These are phyloP conservation scores for Ophiostoma australiae DNA, from an alignment of 2,329 filamentous ascomycete species.

Conservation along the genomic window DNA sequence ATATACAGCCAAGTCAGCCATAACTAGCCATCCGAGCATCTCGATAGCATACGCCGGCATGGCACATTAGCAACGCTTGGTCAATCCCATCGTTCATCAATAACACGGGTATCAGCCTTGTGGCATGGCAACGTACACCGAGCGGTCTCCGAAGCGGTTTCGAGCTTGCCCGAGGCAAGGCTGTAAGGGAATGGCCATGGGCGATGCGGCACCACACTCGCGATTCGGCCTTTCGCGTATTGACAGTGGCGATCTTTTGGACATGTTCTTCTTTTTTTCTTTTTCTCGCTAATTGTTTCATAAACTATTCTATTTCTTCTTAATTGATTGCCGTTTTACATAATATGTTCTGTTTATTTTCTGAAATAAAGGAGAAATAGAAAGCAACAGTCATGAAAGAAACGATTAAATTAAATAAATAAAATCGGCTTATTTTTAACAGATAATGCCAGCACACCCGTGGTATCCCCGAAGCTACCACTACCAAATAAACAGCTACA, in stretches of 20 bases:
- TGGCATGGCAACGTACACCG: neutral
- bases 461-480: neutral
- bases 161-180: neutral
- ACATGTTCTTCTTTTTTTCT: neutral
- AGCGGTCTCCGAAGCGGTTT: neutral
- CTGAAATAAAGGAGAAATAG: too few relatives aligned
- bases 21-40: neutral
- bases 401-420: too few relatives aligned
- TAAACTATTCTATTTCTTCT: neutral
- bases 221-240: constrained; percentile 8
- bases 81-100: neutral
- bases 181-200: neutral
- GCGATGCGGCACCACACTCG: neutral
- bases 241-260: neutral
- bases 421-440: too few relatives aligned
- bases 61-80: neutral
- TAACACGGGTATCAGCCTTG: too few relatives aligned
- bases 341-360: neutral
- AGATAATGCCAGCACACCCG: neutral
- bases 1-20: neutral
- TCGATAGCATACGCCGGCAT: neutral
- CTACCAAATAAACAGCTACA: too few relatives aligned
- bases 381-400: too few relatives aligned
- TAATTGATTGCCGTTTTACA: too few relatives aligned
- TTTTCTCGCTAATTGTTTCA: neutral